phyloP scores from a whole-genome alignment of 1,284 basidiomycete species.

The Boletus smithii region DNA sequence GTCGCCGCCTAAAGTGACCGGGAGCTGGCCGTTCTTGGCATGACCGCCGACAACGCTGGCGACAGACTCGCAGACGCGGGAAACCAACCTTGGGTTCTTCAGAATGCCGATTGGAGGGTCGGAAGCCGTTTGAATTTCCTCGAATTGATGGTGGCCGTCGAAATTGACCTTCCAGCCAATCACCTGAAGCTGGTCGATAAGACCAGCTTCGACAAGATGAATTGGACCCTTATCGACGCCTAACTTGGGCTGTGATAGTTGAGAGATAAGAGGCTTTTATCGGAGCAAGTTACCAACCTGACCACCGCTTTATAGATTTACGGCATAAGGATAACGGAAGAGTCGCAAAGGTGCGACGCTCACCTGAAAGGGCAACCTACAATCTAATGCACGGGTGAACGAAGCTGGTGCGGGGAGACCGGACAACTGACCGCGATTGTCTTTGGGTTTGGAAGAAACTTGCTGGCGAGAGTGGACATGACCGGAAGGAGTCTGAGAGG shows the following conservation, averaged over 20 bases:
- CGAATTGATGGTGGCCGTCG: conserved; percentile 86
- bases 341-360: conserved; percentile 10
- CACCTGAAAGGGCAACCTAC: conserved; percentile 76
- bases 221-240: conserved; percentile 94
- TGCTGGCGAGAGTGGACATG: conserved; percentile 30
- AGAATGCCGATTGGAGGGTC: conserved; percentile 86
- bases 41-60: conserved; percentile 75
- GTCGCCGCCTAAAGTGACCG: conserved; percentile 94
- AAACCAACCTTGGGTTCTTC: conserved; percentile 86
- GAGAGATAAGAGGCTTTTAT: conserved; percentile 8
- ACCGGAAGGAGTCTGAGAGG: too few relatives aligned
- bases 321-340: conserved; percentile 17
- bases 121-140: conserved; percentile 61
- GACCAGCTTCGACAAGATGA: conserved; percentile 80
- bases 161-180: conserved; percentile 91
- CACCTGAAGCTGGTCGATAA: conserved; percentile 69
- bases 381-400: too few relatives aligned
- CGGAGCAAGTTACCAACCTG: conserved; percentile 40
- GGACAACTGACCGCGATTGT: conserved; percentile 43
- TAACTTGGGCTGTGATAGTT: conserved; percentile 50
- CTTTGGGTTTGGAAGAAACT: conserved; percentile 65
- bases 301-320: conserved; percentile 45
- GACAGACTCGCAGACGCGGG: conserved; percentile 78
- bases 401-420: too few relatives aligned
- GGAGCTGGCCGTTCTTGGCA: conserved; percentile 75